These are phyloP conservation scores for Ogataea nonfermentans DNA, from an alignment of 805 yeast species.

Conservation along the genomic window DNA sequence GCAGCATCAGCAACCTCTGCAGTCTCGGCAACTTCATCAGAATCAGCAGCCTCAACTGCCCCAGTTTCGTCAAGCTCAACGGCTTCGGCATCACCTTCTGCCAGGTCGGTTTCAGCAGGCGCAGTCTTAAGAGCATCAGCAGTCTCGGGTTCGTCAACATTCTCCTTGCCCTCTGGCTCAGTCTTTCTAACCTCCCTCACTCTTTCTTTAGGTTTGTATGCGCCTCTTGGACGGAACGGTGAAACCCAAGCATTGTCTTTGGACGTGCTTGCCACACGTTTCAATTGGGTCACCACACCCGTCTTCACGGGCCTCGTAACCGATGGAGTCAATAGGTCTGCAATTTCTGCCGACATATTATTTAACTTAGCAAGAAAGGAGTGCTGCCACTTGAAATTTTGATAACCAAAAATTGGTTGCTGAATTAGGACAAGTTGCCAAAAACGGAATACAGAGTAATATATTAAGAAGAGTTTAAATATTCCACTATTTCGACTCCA, in stretches of 20 bases:
- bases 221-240: slow-evolving; percentile 28
- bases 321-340: slow-evolving; percentile 16
- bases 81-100: slow-evolving; percentile 7
- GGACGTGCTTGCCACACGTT: slow-evolving; percentile 19
- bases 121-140: slow-evolving; percentile 4
- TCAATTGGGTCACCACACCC: slow-evolving; percentile 21
- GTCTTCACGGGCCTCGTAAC: slow-evolving; percentile 10
- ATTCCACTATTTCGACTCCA: slow-evolving; percentile 22
- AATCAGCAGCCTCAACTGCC: slow-evolving; percentile 14
- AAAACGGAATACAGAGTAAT: slow-evolving; percentile 3
- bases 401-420: slow-evolving; percentile 14
- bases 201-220: slow-evolving; percentile 4
- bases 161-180: slow-evolving; percentile 5
- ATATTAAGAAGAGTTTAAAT: slow-evolving; percentile 1
- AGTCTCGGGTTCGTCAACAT: slow-evolving; percentile 4
- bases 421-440: slow-evolving; percentile 21
- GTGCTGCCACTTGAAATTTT: slow-evolving; percentile 16
- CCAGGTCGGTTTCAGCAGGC: neutral
- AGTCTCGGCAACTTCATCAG: slow-evolving; percentile 8
- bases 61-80: slow-evolving; percentile 22
- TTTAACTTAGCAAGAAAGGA: slow-evolving; percentile 8
- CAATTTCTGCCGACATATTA: slow-evolving; percentile 23
- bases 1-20: slow-evolving; percentile 18
- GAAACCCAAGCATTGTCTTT: slow-evolving; percentile 27
- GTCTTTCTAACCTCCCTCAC: neutral